These are phyloP conservation scores for Berberis thunbergii DNA, from an alignment of 164 flowering plant genomes.

Conservation along the genomic window DNA sequence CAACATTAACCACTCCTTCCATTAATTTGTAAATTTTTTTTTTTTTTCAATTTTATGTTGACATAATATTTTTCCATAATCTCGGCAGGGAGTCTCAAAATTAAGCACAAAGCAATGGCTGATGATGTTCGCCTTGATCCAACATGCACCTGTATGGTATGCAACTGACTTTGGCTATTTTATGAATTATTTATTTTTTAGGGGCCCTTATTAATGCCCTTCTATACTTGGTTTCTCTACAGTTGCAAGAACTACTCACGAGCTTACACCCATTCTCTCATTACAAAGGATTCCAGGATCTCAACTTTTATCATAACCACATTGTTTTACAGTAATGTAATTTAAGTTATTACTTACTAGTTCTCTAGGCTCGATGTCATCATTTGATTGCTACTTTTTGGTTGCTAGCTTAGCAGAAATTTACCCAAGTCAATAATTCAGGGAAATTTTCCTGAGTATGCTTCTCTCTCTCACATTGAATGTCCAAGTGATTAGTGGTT, in stretches of 20 bases:
- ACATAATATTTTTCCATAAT: background rate
- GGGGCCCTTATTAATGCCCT: background rate
- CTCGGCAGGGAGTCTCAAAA: slow-evolving; percentile 70
- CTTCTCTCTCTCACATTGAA: slow-evolving; percentile 1
- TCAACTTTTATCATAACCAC: slow-evolving; percentile 89
- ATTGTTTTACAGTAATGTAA: slow-evolving; percentile 67
- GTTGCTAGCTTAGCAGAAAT: slow-evolving; percentile 86
- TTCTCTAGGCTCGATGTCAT: slow-evolving; percentile 1
- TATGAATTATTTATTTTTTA: background rate
- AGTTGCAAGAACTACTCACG: slow-evolving; percentile 92
- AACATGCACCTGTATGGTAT: slow-evolving; percentile 85
- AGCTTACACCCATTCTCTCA: slow-evolving; percentile 86
- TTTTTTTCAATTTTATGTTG: background rate
- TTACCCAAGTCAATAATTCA: slow-evolving; percentile 69
- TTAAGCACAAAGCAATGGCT: slow-evolving; percentile 77
- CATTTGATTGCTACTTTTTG: slow-evolving; percentile 1
- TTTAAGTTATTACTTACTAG: background rate
- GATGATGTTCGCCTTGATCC: slow-evolving; percentile 82
- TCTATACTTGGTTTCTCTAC: slow-evolving; percentile 4
- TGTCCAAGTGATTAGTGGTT: background rate
- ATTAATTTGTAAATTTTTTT: background rate
- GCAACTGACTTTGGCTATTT: slow-evolving; percentile 1
- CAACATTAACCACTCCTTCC: background rate
- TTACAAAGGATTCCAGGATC: slow-evolving; percentile 98
- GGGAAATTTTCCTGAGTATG: slow-evolving; percentile 85